These are phyloP conservation scores for Eimeria maxima DNA, from an alignment of 169 alveolate genomes.

Conservation along the genomic window DNA sequence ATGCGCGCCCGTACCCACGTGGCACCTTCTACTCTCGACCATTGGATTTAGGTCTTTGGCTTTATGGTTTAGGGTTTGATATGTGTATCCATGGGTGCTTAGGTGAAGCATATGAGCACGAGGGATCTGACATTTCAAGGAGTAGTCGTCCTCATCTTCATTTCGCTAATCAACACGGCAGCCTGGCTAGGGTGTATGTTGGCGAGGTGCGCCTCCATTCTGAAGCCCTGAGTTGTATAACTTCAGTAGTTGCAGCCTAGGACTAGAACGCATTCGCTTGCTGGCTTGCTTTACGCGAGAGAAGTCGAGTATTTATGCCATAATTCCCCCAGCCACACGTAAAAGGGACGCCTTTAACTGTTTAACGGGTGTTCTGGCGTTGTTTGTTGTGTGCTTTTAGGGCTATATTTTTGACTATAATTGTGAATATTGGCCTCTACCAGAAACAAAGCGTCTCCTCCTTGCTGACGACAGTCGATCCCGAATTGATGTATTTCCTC, in stretches of 20 bases:
- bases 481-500: slow-evolving; percentile 72
- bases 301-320: background rate
- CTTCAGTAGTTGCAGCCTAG: background rate
- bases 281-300: background rate
- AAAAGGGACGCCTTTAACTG: too few relatives aligned
- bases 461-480: slow-evolving; percentile 72
- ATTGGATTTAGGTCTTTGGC: background rate
- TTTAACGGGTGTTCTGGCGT: background rate
- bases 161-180: slow-evolving; percentile 53
- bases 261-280: background rate
- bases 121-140: slow-evolving; percentile 69
- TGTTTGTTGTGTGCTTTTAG: slow-evolving; percentile 1
- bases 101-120: slow-evolving; percentile 67
- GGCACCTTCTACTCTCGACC: background rate
- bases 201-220: slow-evolving; percentile 1
- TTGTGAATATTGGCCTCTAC: slow-evolving; percentile 46
- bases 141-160: slow-evolving; percentile 33
- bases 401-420: slow-evolving; percentile 18
- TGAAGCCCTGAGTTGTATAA: background rate
- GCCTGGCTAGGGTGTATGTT: slow-evolving; percentile 78
- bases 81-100: background rate
- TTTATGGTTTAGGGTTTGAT: background rate
- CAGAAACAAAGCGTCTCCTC: slow-evolving; percentile 58
- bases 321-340: background rate
- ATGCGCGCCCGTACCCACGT: background rate